phyloP scores from a whole-genome alignment of 352 stramenopile species.

The Globisporangium paddicum region DNA sequence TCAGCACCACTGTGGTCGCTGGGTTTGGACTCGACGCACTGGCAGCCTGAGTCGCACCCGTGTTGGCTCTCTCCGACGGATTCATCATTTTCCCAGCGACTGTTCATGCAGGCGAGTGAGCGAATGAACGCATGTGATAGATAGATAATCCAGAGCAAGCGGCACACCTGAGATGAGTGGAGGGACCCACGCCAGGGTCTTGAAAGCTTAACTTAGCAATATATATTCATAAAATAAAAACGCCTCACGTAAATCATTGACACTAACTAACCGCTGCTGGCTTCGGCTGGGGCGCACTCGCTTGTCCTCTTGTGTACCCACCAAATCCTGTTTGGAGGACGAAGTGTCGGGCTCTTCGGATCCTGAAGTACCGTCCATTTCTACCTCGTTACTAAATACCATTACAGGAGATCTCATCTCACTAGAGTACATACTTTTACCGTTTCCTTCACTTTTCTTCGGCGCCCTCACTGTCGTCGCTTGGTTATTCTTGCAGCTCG shows the following conservation, averaged over 20 bases:
- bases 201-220: conserved; percentile 16
- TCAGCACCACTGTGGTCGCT: conserved; percentile 18
- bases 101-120: conserved; percentile 4
- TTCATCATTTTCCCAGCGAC: not conserved
- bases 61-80: not conserved
- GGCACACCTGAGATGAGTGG: conserved; percentile 1
- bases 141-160: not conserved
- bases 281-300: not conserved
- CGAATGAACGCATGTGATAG: not conserved
- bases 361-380: conserved; percentile 6
- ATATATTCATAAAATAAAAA: conserved; percentile 16
- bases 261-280: conserved; percentile 3
- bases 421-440: conserved; percentile 26
- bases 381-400: conserved; percentile 18
- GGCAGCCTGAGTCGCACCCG: not conserved
- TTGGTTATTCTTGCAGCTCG: conserved; percentile 21
- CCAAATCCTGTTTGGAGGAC: conserved; percentile 7
- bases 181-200: not conserved
- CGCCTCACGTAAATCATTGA: conserved; percentile 1
- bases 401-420: conserved; percentile 20
- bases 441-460: conserved; percentile 5
- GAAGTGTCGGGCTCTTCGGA: not conserved
- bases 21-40: conserved; percentile 2
- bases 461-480: not conserved
- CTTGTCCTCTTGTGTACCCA: not conserved